Base-by-base conservation (phyloP, 805 yeast species). In the Lipomyces anomalus region DNA sequence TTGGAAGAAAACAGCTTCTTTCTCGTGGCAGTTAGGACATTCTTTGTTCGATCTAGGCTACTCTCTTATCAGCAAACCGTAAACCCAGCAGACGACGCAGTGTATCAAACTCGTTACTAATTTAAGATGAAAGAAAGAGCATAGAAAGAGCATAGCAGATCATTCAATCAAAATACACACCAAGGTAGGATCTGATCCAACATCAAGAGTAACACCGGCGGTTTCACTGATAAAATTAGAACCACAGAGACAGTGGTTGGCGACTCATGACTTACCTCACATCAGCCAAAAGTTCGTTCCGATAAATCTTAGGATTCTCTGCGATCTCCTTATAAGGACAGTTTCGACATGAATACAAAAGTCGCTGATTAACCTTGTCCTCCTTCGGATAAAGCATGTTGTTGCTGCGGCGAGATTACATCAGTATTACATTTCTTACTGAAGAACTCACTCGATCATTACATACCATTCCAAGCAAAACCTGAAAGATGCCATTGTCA, bases 381-480 rank as follows among this genome's bases (percentile, higher is more conserved):
- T 92, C 98, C 57, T 86, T 79, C 18, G 98, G 98, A 65, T 92
- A 92, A 68, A 92, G 76, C 98, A 92, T 92, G 65, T 92, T 92
- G 75, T 92, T 92, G 77, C 48, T 42, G n/a, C 6, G 13, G 7
- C 20, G 21, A 34, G 24, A 13, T 22, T 4, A 29, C 22, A 17
- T 18, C 20, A 16, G 16, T n/a, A n/a, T n/a, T n/a, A n/a, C n/a
- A n/a, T n/a, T n/a, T n/a, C n/a, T n/a, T n/a, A n/a, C 47, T 11
- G 23, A 13, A 11, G 38, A 6, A 16, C 13, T 20, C 6, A 17
- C 29, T n/a, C 4, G 21, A 6, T 21, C 16, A 23, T 23, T 22
- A 61, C 73, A 45, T 50, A 67, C 72, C 81, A 90, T 63, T 90
- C 95, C 60, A 92, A 81, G 67, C 98, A 90, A 72, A 90, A 90